Conservation (phyloP, 2,329 filamentous ascomycete genomes). For the Calonectria henricotiae region DNA sequence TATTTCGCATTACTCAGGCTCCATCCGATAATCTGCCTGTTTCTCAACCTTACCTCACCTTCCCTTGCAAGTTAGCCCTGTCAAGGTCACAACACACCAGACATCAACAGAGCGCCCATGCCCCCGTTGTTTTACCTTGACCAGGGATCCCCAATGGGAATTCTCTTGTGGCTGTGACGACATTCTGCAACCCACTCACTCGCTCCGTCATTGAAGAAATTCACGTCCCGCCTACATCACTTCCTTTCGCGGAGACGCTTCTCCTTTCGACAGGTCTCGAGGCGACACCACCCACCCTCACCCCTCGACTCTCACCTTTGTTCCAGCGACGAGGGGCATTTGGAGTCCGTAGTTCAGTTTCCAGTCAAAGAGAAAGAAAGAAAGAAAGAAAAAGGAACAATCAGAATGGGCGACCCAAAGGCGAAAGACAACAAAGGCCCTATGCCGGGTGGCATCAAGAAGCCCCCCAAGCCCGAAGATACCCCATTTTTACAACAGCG, state of each 20-base stretch:
- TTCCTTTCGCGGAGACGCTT: background rate
- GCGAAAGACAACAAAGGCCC: background rate
- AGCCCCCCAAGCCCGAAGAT: slow-evolving; percentile 15
- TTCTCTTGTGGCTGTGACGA: slow-evolving; percentile 18
- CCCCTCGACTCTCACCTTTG: background rate
- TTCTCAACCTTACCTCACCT: slow-evolving; percentile 21
- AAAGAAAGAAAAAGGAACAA: background rate
- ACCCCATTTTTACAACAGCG: slow-evolving; percentile 13
- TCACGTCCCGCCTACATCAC: slow-evolving; percentile 13
- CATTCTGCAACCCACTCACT: slow-evolving; percentile 14
- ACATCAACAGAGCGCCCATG: slow-evolving; percentile 3
- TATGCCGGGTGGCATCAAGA: slow-evolving; percentile 10
- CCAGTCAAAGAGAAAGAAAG: background rate
- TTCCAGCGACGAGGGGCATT: background rate
- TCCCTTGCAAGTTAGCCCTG: slow-evolving; percentile 13
- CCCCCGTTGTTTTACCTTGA: slow-evolving; percentile 24
- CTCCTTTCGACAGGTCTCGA: slow-evolving; percentile 10
- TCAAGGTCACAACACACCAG: background rate
- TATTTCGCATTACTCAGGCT: slow-evolving; percentile 21
- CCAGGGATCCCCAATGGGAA: slow-evolving; percentile 17
- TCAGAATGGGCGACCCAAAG: slow-evolving; percentile 7
- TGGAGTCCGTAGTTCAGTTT: slow-evolving; percentile 2
- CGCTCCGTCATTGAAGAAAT: slow-evolving; percentile 18
- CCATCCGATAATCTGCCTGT: slow-evolving; percentile 17
- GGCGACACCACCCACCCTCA: slow-evolving; percentile 3